Evolutionary conservation across 179 eudicot genomes (phyloP).

Genomic region (Spergularia azorica): DNA sequence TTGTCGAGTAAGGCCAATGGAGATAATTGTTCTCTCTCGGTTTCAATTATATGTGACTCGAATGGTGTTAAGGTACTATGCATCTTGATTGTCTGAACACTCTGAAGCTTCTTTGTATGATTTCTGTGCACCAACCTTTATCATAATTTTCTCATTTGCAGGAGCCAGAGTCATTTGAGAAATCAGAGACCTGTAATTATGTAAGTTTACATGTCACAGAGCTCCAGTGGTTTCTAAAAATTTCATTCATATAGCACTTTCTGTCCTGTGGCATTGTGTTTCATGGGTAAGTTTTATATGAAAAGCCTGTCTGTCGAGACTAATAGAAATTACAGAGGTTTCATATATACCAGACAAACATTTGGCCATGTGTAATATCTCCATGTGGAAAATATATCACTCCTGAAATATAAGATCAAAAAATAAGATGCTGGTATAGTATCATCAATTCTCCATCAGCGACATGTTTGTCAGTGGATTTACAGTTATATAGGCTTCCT

Average conservation of each 20-base stretch:
- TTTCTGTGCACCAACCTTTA: neutral
- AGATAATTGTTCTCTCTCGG: constrained; percentile 77
- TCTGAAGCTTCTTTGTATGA: constrained; percentile 1
- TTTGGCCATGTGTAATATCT: no score
- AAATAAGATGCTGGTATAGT: neutral
- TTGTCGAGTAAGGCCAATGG: constrained; percentile 47
- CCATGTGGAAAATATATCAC: no score
- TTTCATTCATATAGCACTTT: neutral
- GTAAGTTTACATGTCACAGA: constrained; percentile 47
- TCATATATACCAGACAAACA: neutral
- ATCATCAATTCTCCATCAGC: neutral
- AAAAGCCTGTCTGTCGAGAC: neutral
- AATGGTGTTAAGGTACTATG: constrained; percentile 51
- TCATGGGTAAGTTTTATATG: neutral
- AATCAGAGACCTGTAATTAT: constrained; percentile 62
- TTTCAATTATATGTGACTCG: constrained; percentile 71
- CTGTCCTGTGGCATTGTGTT: neutral
- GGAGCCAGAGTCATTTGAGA: constrained; percentile 69
- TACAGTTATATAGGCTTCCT: no score
- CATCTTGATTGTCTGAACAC: neutral
- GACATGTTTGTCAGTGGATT: no score
- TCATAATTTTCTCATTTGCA: constrained; percentile 36
- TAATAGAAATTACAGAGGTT: neutral
- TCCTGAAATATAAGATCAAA: neutral
- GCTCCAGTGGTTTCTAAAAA: neutral